Percentiles rank a stretch among this genome's conserved stretches.
phyloP scores from a whole-genome alignment of 2,329 filamentous ascomycete species.

The Leptographium flavum region DNA sequence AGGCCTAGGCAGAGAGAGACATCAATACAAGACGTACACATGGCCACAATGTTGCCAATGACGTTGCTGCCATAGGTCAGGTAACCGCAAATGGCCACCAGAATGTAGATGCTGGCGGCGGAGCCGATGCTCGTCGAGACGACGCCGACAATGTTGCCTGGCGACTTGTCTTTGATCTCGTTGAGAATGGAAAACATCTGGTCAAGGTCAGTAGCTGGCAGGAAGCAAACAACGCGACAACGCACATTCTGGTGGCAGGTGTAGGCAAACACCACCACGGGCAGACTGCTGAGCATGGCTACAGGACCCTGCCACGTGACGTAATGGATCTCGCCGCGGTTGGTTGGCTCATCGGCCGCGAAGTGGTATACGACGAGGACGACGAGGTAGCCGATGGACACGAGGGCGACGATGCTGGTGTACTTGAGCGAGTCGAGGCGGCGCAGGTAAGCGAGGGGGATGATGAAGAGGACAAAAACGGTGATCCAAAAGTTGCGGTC shows the following conservation, averaged over 20 bases:
- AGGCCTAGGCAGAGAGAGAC: not conserved
- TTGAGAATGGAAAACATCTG: constrained; percentile 99
- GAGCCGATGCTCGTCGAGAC: constrained; percentile 75
- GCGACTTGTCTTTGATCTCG: constrained; percentile 77
- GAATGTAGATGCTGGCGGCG: constrained; percentile 72
- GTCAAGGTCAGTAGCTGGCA: not conserved
- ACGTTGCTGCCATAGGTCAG: constrained; percentile 87
- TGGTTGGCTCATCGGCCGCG: constrained; percentile 58
- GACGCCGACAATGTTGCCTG: constrained; percentile 60
- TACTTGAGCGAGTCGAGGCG: constrained; percentile 94
- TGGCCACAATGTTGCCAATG: constrained; percentile 81
- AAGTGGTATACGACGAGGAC: constrained; percentile 91
- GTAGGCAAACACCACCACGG: constrained; percentile 97
- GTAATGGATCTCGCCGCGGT: constrained; percentile 58
- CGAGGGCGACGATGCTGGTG: constrained; percentile 78
- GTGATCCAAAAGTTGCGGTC: constrained; percentile 97
- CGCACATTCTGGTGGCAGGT: constrained; percentile 92
- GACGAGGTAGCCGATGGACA: constrained; percentile 89
- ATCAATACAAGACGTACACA: constrained; percentile 46
- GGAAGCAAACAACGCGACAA: not conserved
- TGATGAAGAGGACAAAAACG: constrained; percentile 91
- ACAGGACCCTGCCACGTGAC: constrained; percentile 69
- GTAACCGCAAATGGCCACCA: constrained; percentile 91
- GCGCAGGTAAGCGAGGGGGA: constrained; percentile 83
- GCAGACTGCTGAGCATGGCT: constrained; percentile 69